A percentile compares a stretch with the other conserved stretches of the same genome.
phyloP scores from a whole-genome alignment of 2,329 filamentous ascomycete genomes.

The Penicillium janthinellum region DNA sequence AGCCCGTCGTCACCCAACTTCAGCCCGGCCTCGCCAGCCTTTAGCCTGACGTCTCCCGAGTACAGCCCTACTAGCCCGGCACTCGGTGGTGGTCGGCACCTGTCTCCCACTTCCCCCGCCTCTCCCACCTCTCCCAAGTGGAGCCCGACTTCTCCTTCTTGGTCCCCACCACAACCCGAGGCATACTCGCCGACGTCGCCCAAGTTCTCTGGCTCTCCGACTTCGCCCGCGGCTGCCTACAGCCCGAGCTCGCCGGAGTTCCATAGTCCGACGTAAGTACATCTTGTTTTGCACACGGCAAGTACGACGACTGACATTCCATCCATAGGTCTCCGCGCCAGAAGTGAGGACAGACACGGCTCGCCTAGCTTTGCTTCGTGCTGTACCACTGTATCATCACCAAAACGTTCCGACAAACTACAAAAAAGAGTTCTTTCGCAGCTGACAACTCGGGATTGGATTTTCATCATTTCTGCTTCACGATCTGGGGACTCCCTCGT shows the following conservation, averaged over 20 bases:
- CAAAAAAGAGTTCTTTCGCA: slow-evolving; percentile 41
- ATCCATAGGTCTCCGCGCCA: slow-evolving; percentile 44
- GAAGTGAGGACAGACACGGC: slow-evolving; percentile 29
- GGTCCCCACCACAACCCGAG: slow-evolving; percentile 51
- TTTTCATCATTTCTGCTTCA: slow-evolving; percentile 38
- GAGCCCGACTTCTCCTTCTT: slow-evolving; percentile 58
- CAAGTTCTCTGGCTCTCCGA: slow-evolving; percentile 50
- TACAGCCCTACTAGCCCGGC: slow-evolving; percentile 59
- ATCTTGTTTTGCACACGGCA: background rate
- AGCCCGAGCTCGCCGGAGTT: slow-evolving; percentile 47
- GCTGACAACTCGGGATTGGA: slow-evolving; percentile 41
- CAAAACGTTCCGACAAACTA: slow-evolving; percentile 32
- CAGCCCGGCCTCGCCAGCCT: slow-evolving; percentile 53
- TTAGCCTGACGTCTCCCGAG: slow-evolving; percentile 60
- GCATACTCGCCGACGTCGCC: slow-evolving; percentile 54
- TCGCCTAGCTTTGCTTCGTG: slow-evolving; percentile 24
- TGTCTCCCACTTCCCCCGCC: slow-evolving; percentile 51
- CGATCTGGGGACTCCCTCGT: slow-evolving; percentile 31
- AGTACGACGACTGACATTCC: slow-evolving; percentile 19
- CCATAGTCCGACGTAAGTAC: slow-evolving; percentile 47
- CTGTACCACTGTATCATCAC: slow-evolving; percentile 45
- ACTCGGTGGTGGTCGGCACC: slow-evolving; percentile 45
- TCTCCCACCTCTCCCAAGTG: slow-evolving; percentile 57
- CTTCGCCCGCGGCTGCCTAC: slow-evolving; percentile 47
- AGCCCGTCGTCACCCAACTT: slow-evolving; percentile 62